Evolutionary conservation across 2,329 filamentous ascomycete species (phyloP).

Genomic region (Clonostachys byssicola): DNA sequence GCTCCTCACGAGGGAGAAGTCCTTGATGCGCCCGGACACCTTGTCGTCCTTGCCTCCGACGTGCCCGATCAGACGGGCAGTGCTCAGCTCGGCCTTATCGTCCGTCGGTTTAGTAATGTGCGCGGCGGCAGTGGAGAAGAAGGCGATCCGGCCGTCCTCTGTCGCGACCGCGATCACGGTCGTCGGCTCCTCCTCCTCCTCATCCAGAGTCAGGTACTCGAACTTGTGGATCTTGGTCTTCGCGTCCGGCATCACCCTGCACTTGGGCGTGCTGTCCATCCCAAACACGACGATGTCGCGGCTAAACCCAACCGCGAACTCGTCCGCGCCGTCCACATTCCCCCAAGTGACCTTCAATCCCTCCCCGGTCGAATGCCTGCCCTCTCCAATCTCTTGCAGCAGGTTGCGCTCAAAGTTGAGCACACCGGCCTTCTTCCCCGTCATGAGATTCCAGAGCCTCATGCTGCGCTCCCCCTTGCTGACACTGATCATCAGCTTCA

Average conservation of each 20-base stretch:
- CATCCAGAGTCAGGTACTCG: slow-evolving; percentile 58
- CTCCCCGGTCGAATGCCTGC: slow-evolving; percentile 74
- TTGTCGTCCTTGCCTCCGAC: slow-evolving; percentile 70
- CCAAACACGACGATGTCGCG: slow-evolving; percentile 80
- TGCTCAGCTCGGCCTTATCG: slow-evolving; percentile 33
- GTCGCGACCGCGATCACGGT: slow-evolving; percentile 71
- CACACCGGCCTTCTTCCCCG: slow-evolving; percentile 91
- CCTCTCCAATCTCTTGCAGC: slow-evolving; percentile 72
- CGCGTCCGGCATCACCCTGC: slow-evolving; percentile 59
- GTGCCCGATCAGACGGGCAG: slow-evolving; percentile 68
- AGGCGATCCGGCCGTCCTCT: slow-evolving; percentile 82
- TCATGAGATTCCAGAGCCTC: slow-evolving; percentile 94
- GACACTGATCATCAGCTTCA: slow-evolving; percentile 95
- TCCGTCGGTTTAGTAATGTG: slow-evolving; percentile 33
- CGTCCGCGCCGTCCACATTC: slow-evolving; percentile 62
- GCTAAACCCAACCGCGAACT: slow-evolving; percentile 89
- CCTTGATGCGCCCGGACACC: slow-evolving; percentile 75
- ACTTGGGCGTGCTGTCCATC: slow-evolving; percentile 80
- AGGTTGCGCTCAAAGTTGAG: slow-evolving; percentile 76
- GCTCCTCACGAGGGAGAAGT: slow-evolving; percentile 66
- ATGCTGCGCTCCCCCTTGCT: slow-evolving; percentile 87
- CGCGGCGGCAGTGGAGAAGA: slow-evolving; percentile 66
- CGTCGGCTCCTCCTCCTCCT: slow-evolving; percentile 28
- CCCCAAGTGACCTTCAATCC: slow-evolving; percentile 82
- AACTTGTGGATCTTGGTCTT: slow-evolving; percentile 82